Percentiles rank a stretch among this genome's conserved stretches.
These are phyloP conservation scores for Linnemannia schmuckeri DNA, from an alignment of 192 early-diverging fungal species.

Conservation along the genomic window DNA sequence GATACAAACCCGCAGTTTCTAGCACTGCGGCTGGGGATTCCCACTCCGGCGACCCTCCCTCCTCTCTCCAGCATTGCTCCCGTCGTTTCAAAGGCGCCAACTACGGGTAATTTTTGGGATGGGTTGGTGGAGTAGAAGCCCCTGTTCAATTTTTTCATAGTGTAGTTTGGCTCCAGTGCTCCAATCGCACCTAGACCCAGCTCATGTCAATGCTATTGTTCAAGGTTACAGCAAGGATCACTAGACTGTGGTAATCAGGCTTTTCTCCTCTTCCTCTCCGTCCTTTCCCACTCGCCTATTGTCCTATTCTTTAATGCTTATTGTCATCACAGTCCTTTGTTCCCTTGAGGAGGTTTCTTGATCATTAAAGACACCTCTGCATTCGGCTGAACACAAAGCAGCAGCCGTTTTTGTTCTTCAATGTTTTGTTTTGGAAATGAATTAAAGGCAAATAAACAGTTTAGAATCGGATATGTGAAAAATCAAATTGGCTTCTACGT, in stretches of 20 bases:
- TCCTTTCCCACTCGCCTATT: background rate
- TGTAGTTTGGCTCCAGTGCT: slow-evolving; percentile 1
- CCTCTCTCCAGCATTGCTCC: no score
- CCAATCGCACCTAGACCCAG: background rate
- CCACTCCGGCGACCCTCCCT: background rate
- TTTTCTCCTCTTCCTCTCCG: background rate
- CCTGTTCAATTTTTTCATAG: no score
- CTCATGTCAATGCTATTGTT: background rate
- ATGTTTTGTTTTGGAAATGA: no score
- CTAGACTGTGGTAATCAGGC: no score
- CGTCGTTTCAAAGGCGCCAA: background rate
- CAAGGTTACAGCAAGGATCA: no score
- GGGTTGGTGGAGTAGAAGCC: background rate
- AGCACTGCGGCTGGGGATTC: background rate
- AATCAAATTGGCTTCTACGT: background rate
- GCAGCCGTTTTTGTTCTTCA: no score
- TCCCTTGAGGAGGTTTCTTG: no score
- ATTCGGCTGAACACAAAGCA: no score
- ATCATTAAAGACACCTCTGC: no score
- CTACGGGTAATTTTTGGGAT: background rate
- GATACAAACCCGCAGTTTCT: background rate
- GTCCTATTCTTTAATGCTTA: background rate
- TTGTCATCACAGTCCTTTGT: no score
- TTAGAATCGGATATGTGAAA: no score
- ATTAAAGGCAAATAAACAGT: no score